These are phyloP conservation scores for Hemerocallis citrina DNA, from an alignment of 106 monocot species.

Conservation along the genomic window DNA sequence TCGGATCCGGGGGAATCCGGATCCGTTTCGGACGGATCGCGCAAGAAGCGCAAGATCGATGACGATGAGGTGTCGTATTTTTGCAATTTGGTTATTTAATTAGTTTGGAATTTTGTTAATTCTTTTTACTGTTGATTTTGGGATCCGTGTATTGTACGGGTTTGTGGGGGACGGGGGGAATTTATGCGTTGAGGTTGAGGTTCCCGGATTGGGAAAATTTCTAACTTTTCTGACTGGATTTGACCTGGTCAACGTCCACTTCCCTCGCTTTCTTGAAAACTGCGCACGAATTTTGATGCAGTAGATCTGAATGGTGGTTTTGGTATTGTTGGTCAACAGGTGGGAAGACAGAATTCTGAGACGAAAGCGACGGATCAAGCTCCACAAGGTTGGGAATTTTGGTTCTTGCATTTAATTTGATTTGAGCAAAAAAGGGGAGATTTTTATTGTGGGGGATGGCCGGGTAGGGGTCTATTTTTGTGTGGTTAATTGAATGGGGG, in stretches of 20 bases:
- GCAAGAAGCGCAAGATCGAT: slow-evolving; percentile 59
- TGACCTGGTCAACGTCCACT: slow-evolving; percentile 45
- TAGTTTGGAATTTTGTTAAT: too few relatives aligned
- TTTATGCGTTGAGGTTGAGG: slow-evolving; percentile 1
- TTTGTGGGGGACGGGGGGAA: slow-evolving; percentile 2
- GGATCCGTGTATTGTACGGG: neutral
- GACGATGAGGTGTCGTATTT: slow-evolving; percentile 6
- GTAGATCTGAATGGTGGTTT: neutral
- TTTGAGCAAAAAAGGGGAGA: neutral
- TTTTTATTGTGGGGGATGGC: too few relatives aligned
- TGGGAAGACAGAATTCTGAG: slow-evolving; percentile 21
- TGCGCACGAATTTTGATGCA: slow-evolving; percentile 3
- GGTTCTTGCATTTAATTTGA: slow-evolving; percentile 36
- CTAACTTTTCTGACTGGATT: slow-evolving; percentile 12
- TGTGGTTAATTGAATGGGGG: neutral
- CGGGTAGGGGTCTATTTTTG: too few relatives aligned
- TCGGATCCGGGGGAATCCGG: slow-evolving; percentile 25
- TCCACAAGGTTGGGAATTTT: slow-evolving; percentile 51
- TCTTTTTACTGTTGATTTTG: too few relatives aligned
- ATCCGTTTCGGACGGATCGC: slow-evolving; percentile 42
- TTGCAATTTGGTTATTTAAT: neutral
- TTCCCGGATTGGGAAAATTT: slow-evolving; percentile 2
- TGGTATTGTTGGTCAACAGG: slow-evolving; percentile 31
- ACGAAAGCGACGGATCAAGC: slow-evolving; percentile 50
- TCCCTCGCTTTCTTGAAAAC: slow-evolving; percentile 9